Evolutionary conservation across 176 grass and related monocot species (phyloP).

Genomic region (Sorghum bicolor): Sorghum_bicolor_NCBIv3 NC_012871.2:13036501-13037000

Average conservation of each 20-base stretch:
- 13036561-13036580: constrained; percentile 48
- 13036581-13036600: constrained; percentile 33
- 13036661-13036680: constrained; percentile 40
- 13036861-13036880: constrained; percentile 27
- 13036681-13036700: not conserved
- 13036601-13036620: constrained; percentile 46
- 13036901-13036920: constrained; percentile 13
- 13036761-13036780: constrained; percentile 32
- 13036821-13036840: not conserved
- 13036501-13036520: constrained; percentile 27
- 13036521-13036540: constrained; percentile 8
- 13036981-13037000: not conserved
- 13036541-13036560: constrained; percentile 33
- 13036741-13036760: constrained; percentile 29
- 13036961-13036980: not conserved
- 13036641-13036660: constrained; percentile 12
- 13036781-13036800: constrained; percentile 37
- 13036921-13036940: constrained; percentile 1
- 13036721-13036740: constrained; percentile 39
- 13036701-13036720: constrained; percentile 25
- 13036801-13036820: not conserved
- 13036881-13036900: constrained; percentile 41
- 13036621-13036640: constrained; percentile 44
- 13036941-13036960: constrained; percentile 28
- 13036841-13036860: constrained; percentile 39